A percentile compares a stretch with the other conserved stretches of the same genome.
These are phyloP conservation scores for Colletotrichum sp. DNA, from an alignment of 2,329 filamentous ascomycete species.

Conservation along the genomic window DNA sequence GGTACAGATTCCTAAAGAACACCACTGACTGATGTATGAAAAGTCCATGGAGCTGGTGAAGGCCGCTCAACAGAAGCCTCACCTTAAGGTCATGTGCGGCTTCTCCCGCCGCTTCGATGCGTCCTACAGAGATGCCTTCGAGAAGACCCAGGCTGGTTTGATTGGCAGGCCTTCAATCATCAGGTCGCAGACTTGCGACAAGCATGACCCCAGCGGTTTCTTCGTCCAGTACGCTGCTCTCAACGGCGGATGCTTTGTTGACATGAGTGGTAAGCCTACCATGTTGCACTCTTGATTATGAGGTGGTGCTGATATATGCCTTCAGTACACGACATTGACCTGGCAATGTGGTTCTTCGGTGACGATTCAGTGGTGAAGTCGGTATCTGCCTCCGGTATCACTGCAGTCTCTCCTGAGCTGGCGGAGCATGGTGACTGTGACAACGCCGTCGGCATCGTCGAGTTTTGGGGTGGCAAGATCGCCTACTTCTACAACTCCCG, in stretches of 20 bases:
- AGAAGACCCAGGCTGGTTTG: slow-evolving; percentile 53
- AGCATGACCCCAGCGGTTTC: slow-evolving; percentile 68
- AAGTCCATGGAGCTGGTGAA: slow-evolving; percentile 58
- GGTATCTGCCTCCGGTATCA: slow-evolving; percentile 34
- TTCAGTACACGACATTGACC: slow-evolving; percentile 14
- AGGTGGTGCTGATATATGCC: not conserved
- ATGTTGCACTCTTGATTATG: too few species aligned
- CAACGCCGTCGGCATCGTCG: slow-evolving; percentile 59
- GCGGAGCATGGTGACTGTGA: slow-evolving; percentile 35
- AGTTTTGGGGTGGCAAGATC: slow-evolving; percentile 67
- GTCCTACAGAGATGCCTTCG: slow-evolving; percentile 65
- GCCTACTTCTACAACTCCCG: slow-evolving; percentile 68
- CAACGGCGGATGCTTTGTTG: slow-evolving; percentile 73
- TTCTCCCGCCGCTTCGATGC: slow-evolving; percentile 59
- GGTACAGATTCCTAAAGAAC: too few species aligned
- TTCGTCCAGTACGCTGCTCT: slow-evolving; percentile 71
- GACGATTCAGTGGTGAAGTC: slow-evolving; percentile 35
- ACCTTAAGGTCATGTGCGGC: slow-evolving; percentile 65
- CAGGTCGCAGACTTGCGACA: slow-evolving; percentile 72
- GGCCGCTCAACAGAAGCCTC: slow-evolving; percentile 57
- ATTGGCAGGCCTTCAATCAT: slow-evolving; percentile 67
- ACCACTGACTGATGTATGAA: slow-evolving; percentile 21
- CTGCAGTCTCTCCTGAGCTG: slow-evolving; percentile 34
- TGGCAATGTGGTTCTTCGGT: slow-evolving; percentile 38
- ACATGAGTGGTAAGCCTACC: slow-evolving; percentile 40